These are phyloP conservation scores for Naganishia kalamii DNA, from an alignment of 768 basidiomycete species.

Conservation along the genomic window DNA sequence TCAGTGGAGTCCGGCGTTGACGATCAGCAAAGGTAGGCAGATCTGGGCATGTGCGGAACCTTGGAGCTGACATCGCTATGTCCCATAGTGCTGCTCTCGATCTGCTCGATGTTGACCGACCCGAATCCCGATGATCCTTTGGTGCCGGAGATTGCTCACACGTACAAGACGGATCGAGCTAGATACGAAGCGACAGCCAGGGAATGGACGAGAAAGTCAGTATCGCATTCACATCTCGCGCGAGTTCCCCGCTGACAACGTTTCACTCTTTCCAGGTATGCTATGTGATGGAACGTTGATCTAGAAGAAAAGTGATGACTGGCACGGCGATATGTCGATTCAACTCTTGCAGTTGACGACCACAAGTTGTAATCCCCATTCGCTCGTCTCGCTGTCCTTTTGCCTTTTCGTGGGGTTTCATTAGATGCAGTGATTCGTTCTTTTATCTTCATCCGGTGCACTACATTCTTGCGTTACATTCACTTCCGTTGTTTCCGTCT, in stretches of 20 bases:
- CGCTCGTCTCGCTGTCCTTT: conserved; percentile 16
- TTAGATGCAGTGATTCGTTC: conserved; percentile 15
- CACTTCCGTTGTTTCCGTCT: too few species aligned
- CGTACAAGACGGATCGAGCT: conserved; percentile 98
- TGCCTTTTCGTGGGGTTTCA: not conserved
- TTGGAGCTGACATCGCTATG: not conserved
- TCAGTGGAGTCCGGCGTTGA: conserved; percentile 98
- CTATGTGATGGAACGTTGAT: conserved; percentile 11
- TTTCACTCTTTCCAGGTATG: conserved; percentile 13
- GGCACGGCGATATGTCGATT: conserved; percentile 7
- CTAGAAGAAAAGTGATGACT: conserved; percentile 13
- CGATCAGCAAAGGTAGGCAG: conserved; percentile 70
- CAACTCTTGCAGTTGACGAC: conserved; percentile 8
- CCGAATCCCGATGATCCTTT: conserved; percentile 98
- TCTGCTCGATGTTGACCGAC: conserved; percentile 98
- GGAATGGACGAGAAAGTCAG: conserved; percentile 98
- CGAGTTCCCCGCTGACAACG: not conserved
- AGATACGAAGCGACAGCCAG: conserved; percentile 96
- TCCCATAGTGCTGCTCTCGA: conserved; percentile 76
- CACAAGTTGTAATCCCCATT: conserved; percentile 6
- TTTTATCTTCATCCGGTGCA: too few species aligned
- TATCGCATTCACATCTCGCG: not conserved
- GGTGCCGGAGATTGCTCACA: conserved; percentile 94
- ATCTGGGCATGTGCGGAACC: too few species aligned
- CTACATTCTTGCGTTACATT: not conserved